phyloP scores from a whole-genome alignment of 228 moss, liverwort and hornwort species.

The Sphagnum fallax region DNA sequence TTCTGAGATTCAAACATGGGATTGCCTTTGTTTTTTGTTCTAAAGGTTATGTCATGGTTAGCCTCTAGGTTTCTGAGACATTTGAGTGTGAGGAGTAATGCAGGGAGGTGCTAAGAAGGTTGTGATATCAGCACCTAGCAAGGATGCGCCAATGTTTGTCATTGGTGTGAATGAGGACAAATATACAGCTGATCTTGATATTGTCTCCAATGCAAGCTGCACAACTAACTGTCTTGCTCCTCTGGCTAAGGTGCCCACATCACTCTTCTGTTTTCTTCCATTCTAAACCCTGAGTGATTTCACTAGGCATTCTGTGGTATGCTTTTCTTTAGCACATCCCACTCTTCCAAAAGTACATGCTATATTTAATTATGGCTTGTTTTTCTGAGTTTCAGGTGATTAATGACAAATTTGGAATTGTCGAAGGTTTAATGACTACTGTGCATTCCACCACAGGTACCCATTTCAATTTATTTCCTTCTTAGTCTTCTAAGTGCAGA shows the following conservation, averaged over 20 bases:
- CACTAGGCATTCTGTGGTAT: no score
- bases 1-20: no score
- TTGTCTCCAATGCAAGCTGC: constrained; percentile 60
- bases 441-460: constrained; percentile 65
- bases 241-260: constrained; percentile 40
- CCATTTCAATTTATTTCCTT: not conserved
- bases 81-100: not conserved
- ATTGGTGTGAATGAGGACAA: constrained; percentile 62
- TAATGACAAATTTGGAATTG: constrained; percentile 58
- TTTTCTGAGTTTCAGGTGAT: constrained; percentile 28
- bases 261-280: not conserved
- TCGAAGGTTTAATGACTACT: constrained; percentile 66
- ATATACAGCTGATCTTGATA: constrained; percentile 32
- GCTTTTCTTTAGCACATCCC: no score
- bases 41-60: no score
- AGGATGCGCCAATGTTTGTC: constrained; percentile 57
- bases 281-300: no score
- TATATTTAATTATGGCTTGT: no score
- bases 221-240: constrained; percentile 71
- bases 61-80: no score
- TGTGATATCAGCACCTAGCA: constrained; percentile 60
- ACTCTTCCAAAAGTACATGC: no score
- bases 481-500: no score
- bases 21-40: no score
- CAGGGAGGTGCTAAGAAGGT: constrained; percentile 72